A percentile compares a stretch with the other conserved stretches of the same genome.
phyloP scores from a whole-genome alignment of 176 grass and related monocot species.

The Hordeum marinum region DNA sequence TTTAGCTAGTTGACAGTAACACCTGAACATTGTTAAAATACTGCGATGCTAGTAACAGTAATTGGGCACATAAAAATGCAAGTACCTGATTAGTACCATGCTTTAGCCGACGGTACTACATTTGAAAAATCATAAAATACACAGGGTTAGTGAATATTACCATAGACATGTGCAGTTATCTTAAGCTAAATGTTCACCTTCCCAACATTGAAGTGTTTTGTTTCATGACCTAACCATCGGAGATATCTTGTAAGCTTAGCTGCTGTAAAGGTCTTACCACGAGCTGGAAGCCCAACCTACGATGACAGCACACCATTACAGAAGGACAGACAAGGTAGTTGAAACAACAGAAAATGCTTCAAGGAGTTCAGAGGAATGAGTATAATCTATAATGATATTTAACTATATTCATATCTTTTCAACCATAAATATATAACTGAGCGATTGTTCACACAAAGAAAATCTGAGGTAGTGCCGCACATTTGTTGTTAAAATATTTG shows the following conservation, averaged over 20 bases:
- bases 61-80: not conserved
- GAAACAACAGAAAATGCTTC: constrained; percentile 13
- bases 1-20: not conserved
- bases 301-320: constrained; percentile 30
- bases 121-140: constrained; percentile 29
- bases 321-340: not conserved
- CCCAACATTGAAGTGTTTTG: constrained; percentile 99
- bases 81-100: constrained; percentile 91
- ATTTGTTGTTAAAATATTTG: not conserved
- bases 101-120: constrained; percentile 92
- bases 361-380: constrained; percentile 13
- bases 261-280: constrained; percentile 96
- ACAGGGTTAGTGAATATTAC: constrained; percentile 25
- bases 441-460: not conserved
- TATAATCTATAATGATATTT: not conserved
- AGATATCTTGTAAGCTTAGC: constrained; percentile 99
- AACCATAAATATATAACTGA: not conserved
- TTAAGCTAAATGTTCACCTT: constrained; percentile 59
- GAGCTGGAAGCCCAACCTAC: constrained; percentile 93
- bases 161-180: constrained; percentile 1
- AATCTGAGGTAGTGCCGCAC: not conserved
- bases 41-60: not conserved
- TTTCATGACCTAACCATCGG: constrained; percentile 98
- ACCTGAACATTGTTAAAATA: not conserved
- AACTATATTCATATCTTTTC: not conserved